Evolutionary conservation across 371 early-diverging fungal species (phyloP), one percentile per base, ranked within the genome.

Genomic region (Furculomyces boomerangus): DNA sequence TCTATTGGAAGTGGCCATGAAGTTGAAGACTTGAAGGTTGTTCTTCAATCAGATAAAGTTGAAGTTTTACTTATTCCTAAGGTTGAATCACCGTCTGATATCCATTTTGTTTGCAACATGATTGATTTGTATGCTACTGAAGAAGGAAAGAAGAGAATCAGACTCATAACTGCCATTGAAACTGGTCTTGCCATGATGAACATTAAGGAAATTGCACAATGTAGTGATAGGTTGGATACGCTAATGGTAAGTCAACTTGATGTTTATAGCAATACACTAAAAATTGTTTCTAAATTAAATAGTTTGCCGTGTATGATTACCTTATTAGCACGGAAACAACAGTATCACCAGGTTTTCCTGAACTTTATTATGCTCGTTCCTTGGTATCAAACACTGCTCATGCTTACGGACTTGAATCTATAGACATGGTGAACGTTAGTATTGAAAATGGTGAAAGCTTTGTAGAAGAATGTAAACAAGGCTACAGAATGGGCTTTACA

Each of bases 231-330:
- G 10, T 67, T 88, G 18, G 86, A 85, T 61, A 84, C 84, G 2
- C 63, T 88, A 32, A 78, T 65, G 5, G 84, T 83, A 74, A 70
- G 70, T 58, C 22, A 40, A 18, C 28, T n/a, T n/a, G n/a, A n/a
- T n/a, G n/a, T n/a, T n/a, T n/a, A n/a, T n/a, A n/a, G n/a, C n/a
- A n/a, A n/a, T n/a, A n/a, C n/a, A n/a, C n/a, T n/a, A n/a, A n/a
- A n/a, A n/a, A n/a, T n/a, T n/a, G n/a, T n/a, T n/a, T n/a, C n/a
- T n/a, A n/a, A n/a, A n/a, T n/a, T n/a, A n/a, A 68, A 79, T 53
- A 53, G 82, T 88, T 90, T 73, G 93, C 93, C n/a, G 83, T 90
- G 10, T 93, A 93, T 65, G 94, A 93, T 67, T 91, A 83, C 59
- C 86, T 86, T 61, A 89, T 93, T n/a, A 91, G 90, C 22, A 53